phyloP scores from a whole-genome alignment of 75 land plant genomes.

The Larix kaempferi region DNA sequence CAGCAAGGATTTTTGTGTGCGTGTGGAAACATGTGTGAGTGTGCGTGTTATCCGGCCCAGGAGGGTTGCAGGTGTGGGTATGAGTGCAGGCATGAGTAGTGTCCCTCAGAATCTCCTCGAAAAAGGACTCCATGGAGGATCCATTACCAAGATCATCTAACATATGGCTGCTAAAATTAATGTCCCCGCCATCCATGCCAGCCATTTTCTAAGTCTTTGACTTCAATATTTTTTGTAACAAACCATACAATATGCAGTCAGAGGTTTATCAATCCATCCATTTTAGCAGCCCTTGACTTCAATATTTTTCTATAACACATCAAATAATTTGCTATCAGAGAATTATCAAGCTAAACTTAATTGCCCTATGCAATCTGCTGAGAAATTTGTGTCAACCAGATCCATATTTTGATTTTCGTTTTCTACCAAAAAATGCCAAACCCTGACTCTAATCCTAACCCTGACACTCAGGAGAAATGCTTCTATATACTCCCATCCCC shows the following conservation, averaged over 20 bases:
- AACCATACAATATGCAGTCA: neutral
- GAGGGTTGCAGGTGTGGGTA: constrained; percentile 96
- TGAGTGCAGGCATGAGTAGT: constrained; percentile 82
- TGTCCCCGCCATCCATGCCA: constrained; percentile 82
- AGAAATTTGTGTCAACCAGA: no score
- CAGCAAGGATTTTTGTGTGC: constrained; percentile 83
- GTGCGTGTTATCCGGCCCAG: constrained; percentile 82
- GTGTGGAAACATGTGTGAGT: constrained; percentile 97
- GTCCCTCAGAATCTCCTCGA: constrained; percentile 64
- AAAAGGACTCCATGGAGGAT: constrained; percentile 65
- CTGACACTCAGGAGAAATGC: no score
- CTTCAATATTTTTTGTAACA: neutral
- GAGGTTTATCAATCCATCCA: neutral
- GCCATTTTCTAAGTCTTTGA: neutral
- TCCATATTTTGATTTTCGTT: no score
- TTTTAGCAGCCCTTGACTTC: no score
- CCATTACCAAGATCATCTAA: constrained; percentile 31
- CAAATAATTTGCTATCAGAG: no score
- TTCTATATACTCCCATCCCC: no score
- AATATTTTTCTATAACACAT: no score
- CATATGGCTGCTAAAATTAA: constrained; percentile 45
- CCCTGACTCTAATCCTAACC: no score
- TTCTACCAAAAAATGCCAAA: no score
- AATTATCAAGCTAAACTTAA: no score
- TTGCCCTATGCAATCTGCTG: no score